Base-by-base conservation (phyloP, 2,329 filamentous ascomycete species). In the Coniosporium tulheliwenetii region DNA sequence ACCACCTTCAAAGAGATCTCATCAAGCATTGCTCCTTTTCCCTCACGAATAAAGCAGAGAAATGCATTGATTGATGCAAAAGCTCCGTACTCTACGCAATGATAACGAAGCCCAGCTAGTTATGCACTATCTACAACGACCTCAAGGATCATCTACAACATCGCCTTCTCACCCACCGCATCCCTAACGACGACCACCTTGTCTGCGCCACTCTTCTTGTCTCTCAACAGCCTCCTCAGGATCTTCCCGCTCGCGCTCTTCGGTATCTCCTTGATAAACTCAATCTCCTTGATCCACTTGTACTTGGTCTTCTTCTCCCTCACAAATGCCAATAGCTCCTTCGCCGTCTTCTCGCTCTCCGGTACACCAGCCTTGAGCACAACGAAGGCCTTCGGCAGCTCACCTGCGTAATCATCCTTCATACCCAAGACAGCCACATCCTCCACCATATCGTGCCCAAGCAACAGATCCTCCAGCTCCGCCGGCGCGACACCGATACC, bases 161-260 rank as follows among this genome's bases (percentile, higher is more conserved):
- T 58, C 36, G 55, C 49, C 45, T 52, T 55, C 48, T 53, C 53
- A 39, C 40, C 39, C 7, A 30, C 39, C 10, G 32, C 44, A 36
- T 58, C 56, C 39, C 51, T 50, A 1, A 59, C 55, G 8, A 56
- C 50, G 5, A 58, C 39, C 2, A 56, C 55, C 10, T 49, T 37
- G 48, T 49, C 36, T 30, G 47, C 37, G 41, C 39, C 39, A 62
- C 60, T 55, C 35, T 59, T 62, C 50, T 57, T 52, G 38, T 73
- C 65, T 45, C 65, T 69, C 50, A 79, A 54, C 39, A 83, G 50
- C 15, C 80, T 65, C 38, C 79, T 66, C 53, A 85, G 57, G 41
- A 85, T 83, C 71, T 85, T 85, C 8, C 81, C 81, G 50, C 74
- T 80, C 0, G 79, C 71, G 52, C 75, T 81, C 68, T 85, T 85